Evolutionary conservation across 129 eudicot genomes (phyloP).

Genomic region (Escallonia rubra): DNA sequence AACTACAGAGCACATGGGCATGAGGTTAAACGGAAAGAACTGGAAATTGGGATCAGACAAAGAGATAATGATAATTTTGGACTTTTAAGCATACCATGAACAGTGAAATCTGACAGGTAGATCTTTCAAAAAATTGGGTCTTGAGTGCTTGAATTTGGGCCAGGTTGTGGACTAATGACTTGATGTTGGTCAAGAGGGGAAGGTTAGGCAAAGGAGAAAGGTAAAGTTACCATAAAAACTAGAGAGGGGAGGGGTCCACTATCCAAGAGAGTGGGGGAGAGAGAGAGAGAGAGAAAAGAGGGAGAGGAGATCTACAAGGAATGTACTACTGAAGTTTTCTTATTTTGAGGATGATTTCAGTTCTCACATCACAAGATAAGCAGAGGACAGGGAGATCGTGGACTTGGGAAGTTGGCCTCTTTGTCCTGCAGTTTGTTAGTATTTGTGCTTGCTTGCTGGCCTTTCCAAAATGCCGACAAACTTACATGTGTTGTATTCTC

Average conservation of each 20-base stretch:
- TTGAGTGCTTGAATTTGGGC: not conserved
- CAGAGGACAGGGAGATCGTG: too few relatives aligned
- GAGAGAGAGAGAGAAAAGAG: not conserved
- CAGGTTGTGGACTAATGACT: not conserved
- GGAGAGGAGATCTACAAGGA: slow-evolving; percentile 4
- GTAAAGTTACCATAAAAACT: too few relatives aligned
- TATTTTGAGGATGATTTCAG: too few relatives aligned
- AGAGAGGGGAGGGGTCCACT: not conserved
- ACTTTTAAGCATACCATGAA: not conserved
- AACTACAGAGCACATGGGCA: not conserved
- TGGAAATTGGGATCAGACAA: not conserved
- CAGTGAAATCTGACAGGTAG: not conserved
- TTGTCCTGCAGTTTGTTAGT: too few relatives aligned
- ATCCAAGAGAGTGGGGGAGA: not conserved
- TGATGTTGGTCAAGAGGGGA: not conserved
- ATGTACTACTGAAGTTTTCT: too few relatives aligned
- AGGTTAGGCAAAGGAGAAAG: not conserved
- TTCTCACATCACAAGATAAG: too few relatives aligned
- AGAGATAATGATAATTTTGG: not conserved
- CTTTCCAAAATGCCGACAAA: too few relatives aligned
- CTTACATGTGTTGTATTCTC: too few relatives aligned
- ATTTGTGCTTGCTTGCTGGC: too few relatives aligned
- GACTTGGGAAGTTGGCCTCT: too few relatives aligned
- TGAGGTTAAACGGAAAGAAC: not conserved
- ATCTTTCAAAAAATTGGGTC: not conserved